phyloP scores from a whole-genome alignment of 2,329 filamentous ascomycete species.

The Sclerotinia nivalis region DNA sequence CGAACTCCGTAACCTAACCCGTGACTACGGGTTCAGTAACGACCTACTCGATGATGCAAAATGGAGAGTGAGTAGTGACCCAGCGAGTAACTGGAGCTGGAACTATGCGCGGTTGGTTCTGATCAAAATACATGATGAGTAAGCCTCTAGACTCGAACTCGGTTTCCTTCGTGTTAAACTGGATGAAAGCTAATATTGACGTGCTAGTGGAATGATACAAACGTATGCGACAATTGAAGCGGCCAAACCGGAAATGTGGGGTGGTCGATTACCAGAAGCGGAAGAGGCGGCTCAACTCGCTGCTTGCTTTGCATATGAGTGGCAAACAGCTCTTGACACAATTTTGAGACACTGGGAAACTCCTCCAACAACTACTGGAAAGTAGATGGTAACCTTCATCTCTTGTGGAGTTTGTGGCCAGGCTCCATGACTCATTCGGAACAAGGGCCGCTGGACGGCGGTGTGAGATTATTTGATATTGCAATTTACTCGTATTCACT shows the following conservation, averaged over 20 bases:
- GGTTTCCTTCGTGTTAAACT: background rate
- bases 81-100: slow-evolving; percentile 69
- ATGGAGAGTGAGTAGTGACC: slow-evolving; percentile 61
- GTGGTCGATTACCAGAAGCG: slow-evolving; percentile 54
- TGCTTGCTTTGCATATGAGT: slow-evolving; percentile 64
- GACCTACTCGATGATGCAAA: slow-evolving; percentile 67
- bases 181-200: background rate
- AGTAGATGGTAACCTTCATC: slow-evolving; percentile 38
- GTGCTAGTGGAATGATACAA: slow-evolving; percentile 56
- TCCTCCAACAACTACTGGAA: slow-evolving; percentile 60
- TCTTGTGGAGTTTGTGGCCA: background rate
- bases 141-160: slow-evolving; percentile 39
- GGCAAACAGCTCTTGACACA: slow-evolving; percentile 62
- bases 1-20: slow-evolving; percentile 68
- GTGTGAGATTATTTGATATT: too few relatives aligned
- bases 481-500: too few relatives aligned
- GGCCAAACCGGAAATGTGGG: slow-evolving; percentile 69
- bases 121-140: slow-evolving; percentile 65
- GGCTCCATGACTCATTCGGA: too few relatives aligned
- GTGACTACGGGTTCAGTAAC: slow-evolving; percentile 66
- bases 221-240: slow-evolving; percentile 63
- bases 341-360: slow-evolving; percentile 70
- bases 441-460: too few relatives aligned
- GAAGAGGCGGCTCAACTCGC: slow-evolving; percentile 61
- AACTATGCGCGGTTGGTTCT: slow-evolving; percentile 75